A percentile compares a stretch with the other conserved stretches of the same genome.
Conservation (phyloP, 2,329 filamentous ascomycete genomes). For the Berkeleyomyces rouxiae region DNA sequence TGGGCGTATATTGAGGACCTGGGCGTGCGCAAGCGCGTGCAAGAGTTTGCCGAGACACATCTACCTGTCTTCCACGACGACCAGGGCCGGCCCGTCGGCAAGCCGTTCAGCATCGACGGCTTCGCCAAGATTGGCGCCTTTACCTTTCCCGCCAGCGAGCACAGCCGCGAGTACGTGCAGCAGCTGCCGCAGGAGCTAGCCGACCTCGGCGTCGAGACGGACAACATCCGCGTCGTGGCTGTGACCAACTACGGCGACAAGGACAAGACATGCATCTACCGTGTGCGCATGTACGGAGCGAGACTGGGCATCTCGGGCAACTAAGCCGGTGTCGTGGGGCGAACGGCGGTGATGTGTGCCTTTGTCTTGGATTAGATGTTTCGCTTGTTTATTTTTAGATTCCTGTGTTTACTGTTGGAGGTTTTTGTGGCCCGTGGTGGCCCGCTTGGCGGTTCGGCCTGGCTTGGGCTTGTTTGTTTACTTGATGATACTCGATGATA, state of each 20-base stretch:
- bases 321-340: not conserved
- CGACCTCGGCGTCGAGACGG: slow-evolving; percentile 31
- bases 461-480: not conserved
- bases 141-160: slow-evolving; percentile 30
- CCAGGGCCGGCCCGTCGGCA: slow-evolving; percentile 16
- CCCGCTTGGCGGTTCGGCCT: not conserved
- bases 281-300: slow-evolving; percentile 40
- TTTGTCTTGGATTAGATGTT: not conserved
- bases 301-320: slow-evolving; percentile 10
- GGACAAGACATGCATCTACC: slow-evolving; percentile 50
- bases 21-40: slow-evolving; percentile 24
- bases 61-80: slow-evolving; percentile 21
- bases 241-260: slow-evolving; percentile 40
- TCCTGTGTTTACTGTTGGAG: not conserved
- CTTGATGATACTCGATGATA: slow-evolving; percentile 1
- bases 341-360: not conserved
- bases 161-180: slow-evolving; percentile 36
- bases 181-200: slow-evolving; percentile 33
- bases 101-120: slow-evolving; percentile 18
- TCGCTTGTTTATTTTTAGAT: not conserved
- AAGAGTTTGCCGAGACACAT: slow-evolving; percentile 27
- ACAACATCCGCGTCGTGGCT: slow-evolving; percentile 37
- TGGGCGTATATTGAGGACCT: slow-evolving; percentile 43
- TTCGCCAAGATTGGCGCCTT: slow-evolving; percentile 44
- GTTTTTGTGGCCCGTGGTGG: not conserved